phyloP scores from a whole-genome alignment of 2,329 filamentous ascomycete genomes.

The Fusarium sp. region DNA sequence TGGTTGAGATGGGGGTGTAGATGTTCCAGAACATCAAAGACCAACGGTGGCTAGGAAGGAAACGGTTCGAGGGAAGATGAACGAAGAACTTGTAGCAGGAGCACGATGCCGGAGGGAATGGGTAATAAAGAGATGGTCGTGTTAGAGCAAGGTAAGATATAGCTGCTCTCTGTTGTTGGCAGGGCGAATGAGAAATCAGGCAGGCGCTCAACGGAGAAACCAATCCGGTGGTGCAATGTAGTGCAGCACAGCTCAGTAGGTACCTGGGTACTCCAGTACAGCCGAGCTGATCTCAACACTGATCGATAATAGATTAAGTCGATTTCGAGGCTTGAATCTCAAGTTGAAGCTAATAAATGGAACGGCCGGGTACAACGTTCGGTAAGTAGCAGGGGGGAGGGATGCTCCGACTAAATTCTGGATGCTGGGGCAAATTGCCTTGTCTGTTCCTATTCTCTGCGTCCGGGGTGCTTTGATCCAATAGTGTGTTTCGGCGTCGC shows the following conservation, averaged over 20 bases:
- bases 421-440: constrained; percentile 6
- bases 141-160: not conserved
- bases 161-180: not conserved
- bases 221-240: constrained; percentile 11
- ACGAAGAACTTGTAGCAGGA: not conserved
- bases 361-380: not conserved
- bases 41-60: not conserved
- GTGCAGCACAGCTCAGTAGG: not conserved
- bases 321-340: not conserved
- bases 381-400: not conserved
- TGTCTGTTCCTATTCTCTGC: not conserved
- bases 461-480: not conserved
- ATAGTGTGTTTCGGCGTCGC: constrained; percentile 7
- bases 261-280: not conserved
- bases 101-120: not conserved
- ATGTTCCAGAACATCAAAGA: constrained; percentile 3
- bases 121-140: not conserved
- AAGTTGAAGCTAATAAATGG: not conserved
- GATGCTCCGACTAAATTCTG: not conserved
- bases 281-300: not conserved
- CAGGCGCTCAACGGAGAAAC: constrained; percentile 23
- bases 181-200: not conserved
- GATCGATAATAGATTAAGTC: constrained; percentile 1
- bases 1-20: not conserved
- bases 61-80: not conserved